Evolutionary conservation across 805 yeast genomes (phyloP), one percentile per base, ranked within the genome.

Genomic region (Saccharomycopsis javanensis): DNA sequence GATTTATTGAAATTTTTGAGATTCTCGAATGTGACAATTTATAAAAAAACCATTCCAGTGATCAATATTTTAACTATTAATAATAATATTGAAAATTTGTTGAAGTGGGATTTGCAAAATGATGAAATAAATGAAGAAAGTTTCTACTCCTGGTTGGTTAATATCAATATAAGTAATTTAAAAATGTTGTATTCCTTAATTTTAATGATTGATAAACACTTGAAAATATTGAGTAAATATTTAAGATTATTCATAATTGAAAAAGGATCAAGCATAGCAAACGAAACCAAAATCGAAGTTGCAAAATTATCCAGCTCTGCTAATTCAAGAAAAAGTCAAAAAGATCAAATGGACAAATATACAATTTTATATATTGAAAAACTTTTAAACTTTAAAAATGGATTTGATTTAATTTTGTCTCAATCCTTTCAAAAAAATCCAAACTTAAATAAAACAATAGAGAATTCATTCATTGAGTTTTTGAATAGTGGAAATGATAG

Each of bases 361-460:
- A 94, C 96, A 0, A 74, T 80, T 2, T 73, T 75, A 55, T 90
- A 95, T 92, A 77, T 87, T 8, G 79, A 79, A 50, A 73, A 77
- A 30, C 75, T 87, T 2, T 66, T 87, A 10, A 68, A 66, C 10
- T 70, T 81, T 57, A 83, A 79, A 62, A 71, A 70, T 4, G 80
- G 79, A 58, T 80, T 80, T 63, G 78, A 77, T 37, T 31, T 51
- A 2, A 72, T 90, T 1, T 68, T 81, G 30, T 69, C 72, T 25
- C 66, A 68, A 5, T 72, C 86, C 2, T 81, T 84, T 62, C 71
- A 71, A 2, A 74, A 71, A 50, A 80, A 85, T 63, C 68, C 71
- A 1, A 69, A 73, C 0, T 61, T 86, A 35, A 79, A 77, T 54
- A 80, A 78, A 60, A 73, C 82, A 2, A 73, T 86, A 5, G 83